Conservation (phyloP, 2,329 filamentous ascomycete species). For the Colletotrichum endophyticum region DNA sequence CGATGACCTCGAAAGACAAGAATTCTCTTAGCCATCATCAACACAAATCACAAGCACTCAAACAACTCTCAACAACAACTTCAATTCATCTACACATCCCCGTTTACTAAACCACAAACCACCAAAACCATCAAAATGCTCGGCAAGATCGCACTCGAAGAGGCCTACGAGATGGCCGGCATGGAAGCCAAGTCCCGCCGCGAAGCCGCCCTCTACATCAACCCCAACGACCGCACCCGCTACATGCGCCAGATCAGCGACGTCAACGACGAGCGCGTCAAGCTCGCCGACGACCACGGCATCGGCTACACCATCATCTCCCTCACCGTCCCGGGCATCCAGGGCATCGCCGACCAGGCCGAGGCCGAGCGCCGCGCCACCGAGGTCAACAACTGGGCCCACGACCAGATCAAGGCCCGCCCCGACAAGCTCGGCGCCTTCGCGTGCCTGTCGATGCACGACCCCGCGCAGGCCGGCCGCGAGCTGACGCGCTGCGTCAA, state of each 20-base stretch:
- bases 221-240: slow-evolving; percentile 59
- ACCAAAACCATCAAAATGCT: slow-evolving; percentile 43
- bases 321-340: slow-evolving; percentile 53
- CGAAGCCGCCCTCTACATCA: slow-evolving; percentile 63
- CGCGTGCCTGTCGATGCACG: slow-evolving; percentile 56
- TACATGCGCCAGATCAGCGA: slow-evolving; percentile 60
- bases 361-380: slow-evolving; percentile 46
- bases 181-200: slow-evolving; percentile 63
- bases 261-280: slow-evolving; percentile 42
- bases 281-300: slow-evolving; percentile 49
- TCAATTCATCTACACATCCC: neutral
- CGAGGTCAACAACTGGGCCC: slow-evolving; percentile 47
- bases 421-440: slow-evolving; percentile 51
- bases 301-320: slow-evolving; percentile 54
- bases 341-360: slow-evolving; percentile 46
- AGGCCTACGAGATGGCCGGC: slow-evolving; percentile 65
- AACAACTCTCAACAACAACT: neutral
- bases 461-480: slow-evolving; percentile 52
- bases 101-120: neutral
- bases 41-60: neutral
- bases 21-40: neutral
- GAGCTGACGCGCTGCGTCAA: slow-evolving; percentile 60
- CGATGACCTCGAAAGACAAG: fast-evolving
- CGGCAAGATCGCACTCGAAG: slow-evolving; percentile 67
- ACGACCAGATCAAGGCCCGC: slow-evolving; percentile 39